Evolutionary conservation across 768 basidiomycete species (phyloP), one percentile per base, ranked within the genome.

Genomic region (Boletus barrowsii): DNA sequence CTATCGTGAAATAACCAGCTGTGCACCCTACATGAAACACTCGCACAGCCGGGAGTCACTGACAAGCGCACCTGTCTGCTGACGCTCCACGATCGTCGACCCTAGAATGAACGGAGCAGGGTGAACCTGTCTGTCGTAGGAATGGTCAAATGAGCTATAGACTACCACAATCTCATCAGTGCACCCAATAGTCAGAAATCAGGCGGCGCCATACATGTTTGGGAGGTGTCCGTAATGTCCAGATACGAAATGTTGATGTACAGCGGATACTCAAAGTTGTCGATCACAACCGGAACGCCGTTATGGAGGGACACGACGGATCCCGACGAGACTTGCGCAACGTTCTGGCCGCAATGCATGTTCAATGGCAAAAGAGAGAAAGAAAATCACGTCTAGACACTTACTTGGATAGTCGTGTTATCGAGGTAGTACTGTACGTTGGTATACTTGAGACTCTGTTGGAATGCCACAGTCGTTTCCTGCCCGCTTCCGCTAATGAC

Each of bases 371-470:
- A n/a, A n/a, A n/a, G n/a, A n/a, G n/a, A n/a, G n/a, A n/a, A n/a
- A n/a, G n/a, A n/a, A 47, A 17, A 2, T 17, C 13, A 15, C n/a
- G 42, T 35, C 46, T 15, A 5, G 35, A 2, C 26, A 44, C 61
- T 46, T 43, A 78, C 79, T 61, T 79, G 79, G n/a, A 63, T 59
- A 32, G 52, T 59, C 4, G 76, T 66, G 58, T 83, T 63, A 42
- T 87, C 58, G 47, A 81, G 65, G 61, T 83, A 88, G 54, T 73
- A 76, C 63, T 92, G 89, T 3, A 73, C 72, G 59, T 90, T 90
- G 37, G 76, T 73, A 62, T 81, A 91, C 37, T 73, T 50, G 49
- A 89, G 67, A 20, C 79, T 68, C 65, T 91, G 90, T n/a, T 76
- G 65, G 73, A 82, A 87, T 5, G 78, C 72, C 1, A 87, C 86